Evolutionary conservation across 495 filamentous ascomycete species (phyloP).

Genomic region (Talaromyces nanjingensis): DNA sequence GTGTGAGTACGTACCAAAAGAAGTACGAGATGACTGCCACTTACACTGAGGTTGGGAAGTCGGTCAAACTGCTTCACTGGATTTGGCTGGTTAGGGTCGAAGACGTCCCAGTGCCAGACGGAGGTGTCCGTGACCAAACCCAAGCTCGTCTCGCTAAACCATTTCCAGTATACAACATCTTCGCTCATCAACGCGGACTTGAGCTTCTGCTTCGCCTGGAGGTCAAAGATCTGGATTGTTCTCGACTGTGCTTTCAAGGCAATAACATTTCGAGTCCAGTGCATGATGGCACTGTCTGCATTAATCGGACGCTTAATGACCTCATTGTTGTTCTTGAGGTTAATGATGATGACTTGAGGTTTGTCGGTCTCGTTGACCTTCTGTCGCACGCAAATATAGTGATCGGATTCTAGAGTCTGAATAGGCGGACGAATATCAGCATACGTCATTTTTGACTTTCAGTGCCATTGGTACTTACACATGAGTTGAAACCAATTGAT

Average conservation of each 20-base stretch:
- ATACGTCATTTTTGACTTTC: slow-evolving; percentile 5
- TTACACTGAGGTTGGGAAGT: slow-evolving; percentile 77
- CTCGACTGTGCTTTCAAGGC: slow-evolving; percentile 86
- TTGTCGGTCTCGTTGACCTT: slow-evolving; percentile 70
- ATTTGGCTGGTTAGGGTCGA: slow-evolving; percentile 64
- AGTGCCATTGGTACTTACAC: slow-evolving; percentile 55
- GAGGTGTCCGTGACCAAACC: slow-evolving; percentile 84
- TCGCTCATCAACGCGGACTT: slow-evolving; percentile 94
- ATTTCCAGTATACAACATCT: slow-evolving; percentile 98
- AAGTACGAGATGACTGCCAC: slow-evolving; percentile 19
- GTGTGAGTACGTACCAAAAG: not conserved
- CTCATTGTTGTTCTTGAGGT: slow-evolving; percentile 92
- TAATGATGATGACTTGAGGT: slow-evolving; percentile 92
- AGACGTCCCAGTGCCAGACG: slow-evolving; percentile 97
- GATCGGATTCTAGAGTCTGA: slow-evolving; percentile 95
- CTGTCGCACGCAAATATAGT: slow-evolving; percentile 92
- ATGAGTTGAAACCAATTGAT: slow-evolving; percentile 94
- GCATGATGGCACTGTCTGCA: slow-evolving; percentile 99
- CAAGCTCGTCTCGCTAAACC: slow-evolving; percentile 81
- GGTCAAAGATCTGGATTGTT: slow-evolving; percentile 96
- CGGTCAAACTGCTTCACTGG: slow-evolving; percentile 91
- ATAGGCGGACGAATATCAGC: slow-evolving; percentile 13
- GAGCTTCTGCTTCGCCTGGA: slow-evolving; percentile 81
- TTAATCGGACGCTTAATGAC: slow-evolving; percentile 93
- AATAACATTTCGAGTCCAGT: slow-evolving; percentile 93